Base-by-base conservation (phyloP, 228 moss, liverwort and hornwort genomes). In the Sphagnum magellanicum region DNA sequence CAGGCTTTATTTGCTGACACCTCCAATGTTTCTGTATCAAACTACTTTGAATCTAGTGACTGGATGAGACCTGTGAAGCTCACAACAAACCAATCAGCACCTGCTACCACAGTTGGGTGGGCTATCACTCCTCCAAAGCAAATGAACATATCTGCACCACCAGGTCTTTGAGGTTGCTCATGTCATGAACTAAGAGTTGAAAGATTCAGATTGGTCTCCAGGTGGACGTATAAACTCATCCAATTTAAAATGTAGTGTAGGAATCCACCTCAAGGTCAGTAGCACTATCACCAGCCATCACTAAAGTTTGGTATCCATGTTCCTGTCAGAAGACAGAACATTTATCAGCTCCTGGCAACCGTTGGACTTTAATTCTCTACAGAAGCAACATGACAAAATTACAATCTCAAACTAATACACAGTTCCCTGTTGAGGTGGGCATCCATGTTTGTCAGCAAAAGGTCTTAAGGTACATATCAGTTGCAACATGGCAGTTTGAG, bases 201-300 rank as follows among this genome's bases (percentile, higher is more conserved):
- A 12, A 55, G 9, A 55, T 4, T 11, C 46, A 32, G 17, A 17
- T 16, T 5, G 32, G 32, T 32, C 32, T 32, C 32, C 32, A 32
- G 3, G 3, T 32, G 32, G 32, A 32, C 32, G 3, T 32, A 32
- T 3, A 32, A 32, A 32, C 17, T 12, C 55, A 55, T 8, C 55
- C 55, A 55, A 55, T 8, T 55, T 8, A 4, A 12, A 55, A 55
- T 55, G 55, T 55, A 12, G 12, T 8, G 55, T 32, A 32, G 32
- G 32, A 32, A 32, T 32, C 3, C 32, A 32, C 93, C 91, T 95
- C 90, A 64, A 95, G 82, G 72, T 95, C 94, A 68, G 94, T 95
- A 4, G 90, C 94, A 68, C 94, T 91, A 73, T 95, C 94, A 60
- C 94, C 91, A 48, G 89, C 67, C 95, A 95, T 95, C 67, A 95